Conservation (phyloP, 2,329 filamentous ascomycete species). For the Ascochyta lentis region DNA sequence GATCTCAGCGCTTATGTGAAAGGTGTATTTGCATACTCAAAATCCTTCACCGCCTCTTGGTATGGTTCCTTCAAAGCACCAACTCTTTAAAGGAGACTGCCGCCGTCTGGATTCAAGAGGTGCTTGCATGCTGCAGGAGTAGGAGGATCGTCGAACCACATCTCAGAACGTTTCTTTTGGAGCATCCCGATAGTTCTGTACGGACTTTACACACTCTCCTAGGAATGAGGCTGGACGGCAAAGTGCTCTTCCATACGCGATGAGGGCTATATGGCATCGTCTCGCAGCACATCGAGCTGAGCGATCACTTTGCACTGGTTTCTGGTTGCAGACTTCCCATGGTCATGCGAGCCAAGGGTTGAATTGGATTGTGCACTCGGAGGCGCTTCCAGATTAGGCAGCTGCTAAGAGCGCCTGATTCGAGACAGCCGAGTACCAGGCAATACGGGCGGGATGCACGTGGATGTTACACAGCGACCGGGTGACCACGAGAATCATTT, state of each 20-base stretch:
- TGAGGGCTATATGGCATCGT: neutral
- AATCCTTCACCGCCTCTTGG: too few relatives aligned
- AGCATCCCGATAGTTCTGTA: neutral
- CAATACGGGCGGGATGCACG: neutral
- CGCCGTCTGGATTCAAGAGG: too few relatives aligned
- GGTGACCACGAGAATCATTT: neutral
- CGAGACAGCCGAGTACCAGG: neutral
- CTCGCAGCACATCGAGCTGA: neutral
- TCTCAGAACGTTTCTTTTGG: neutral
- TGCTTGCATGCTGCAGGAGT: neutral
- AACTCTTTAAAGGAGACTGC: too few relatives aligned
- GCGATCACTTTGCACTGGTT: neutral
- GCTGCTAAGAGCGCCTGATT: neutral
- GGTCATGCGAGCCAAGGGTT: neutral
- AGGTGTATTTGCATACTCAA: too few relatives aligned
- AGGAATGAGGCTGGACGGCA: neutral
- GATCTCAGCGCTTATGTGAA: too few relatives aligned
- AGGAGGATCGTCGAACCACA: neutral
- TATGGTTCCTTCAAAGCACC: too few relatives aligned
- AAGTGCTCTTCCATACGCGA: neutral
- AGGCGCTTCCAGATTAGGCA: neutral
- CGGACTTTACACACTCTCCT: neutral
- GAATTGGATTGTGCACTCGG: neutral
- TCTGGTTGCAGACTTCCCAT: neutral
- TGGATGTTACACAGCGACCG: neutral